Base-by-base conservation (phyloP, 352 stramenopile species). In the Phytophthora syringae region DNA sequence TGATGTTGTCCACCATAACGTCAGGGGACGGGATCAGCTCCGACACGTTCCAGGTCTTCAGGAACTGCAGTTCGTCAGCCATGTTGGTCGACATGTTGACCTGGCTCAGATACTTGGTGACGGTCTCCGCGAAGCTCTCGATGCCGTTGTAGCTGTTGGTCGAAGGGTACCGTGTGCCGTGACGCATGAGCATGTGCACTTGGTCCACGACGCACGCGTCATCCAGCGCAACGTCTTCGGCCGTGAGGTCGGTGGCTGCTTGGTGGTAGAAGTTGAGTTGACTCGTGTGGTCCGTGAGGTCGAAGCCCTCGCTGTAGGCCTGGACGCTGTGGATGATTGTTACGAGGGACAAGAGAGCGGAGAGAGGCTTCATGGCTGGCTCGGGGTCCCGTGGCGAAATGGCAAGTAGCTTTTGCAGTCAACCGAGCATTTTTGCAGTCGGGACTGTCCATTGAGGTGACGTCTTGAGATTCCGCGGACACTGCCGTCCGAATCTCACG, bases 261-360 rank as follows among this genome's bases (percentile, higher is more conserved):
- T 70, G 63, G 61, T 84, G 79, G 64, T 88, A 88, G 62, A 74
- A 84, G 59, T 80, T 84, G 57, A 88, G 76, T 52, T 82, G 76
- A 37, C 74, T 88, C 43, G 79, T 85, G 66, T 85, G 76, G 67
- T 85, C 79, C 40, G 80, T 72, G 30, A 88, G 55, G 69, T 88
- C 76, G 37, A 88, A 88, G 28, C 57, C 39, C 22, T 74, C 60
- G 22, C 65, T 85, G 67, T 80, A 80, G 1, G 70, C 72, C 5
- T 53, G 53, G 1, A 42, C 53, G 7, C 44, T 39, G 28, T 52
- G 32, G 7, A 49, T 24, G 28, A 82, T 40, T 39, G 64, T 28
- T 20, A 60, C 13, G 13, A 28, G n/a, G 0, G 22, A 34, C 34
- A 76, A 22, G 12, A 82, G 52, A 47, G 60, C 21, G 2, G 63